Evolutionary conservation across 768 basidiomycete species (phyloP), one percentile per base, ranked within the genome.

Genomic region (Pleurotus citrinopileatus): DNA sequence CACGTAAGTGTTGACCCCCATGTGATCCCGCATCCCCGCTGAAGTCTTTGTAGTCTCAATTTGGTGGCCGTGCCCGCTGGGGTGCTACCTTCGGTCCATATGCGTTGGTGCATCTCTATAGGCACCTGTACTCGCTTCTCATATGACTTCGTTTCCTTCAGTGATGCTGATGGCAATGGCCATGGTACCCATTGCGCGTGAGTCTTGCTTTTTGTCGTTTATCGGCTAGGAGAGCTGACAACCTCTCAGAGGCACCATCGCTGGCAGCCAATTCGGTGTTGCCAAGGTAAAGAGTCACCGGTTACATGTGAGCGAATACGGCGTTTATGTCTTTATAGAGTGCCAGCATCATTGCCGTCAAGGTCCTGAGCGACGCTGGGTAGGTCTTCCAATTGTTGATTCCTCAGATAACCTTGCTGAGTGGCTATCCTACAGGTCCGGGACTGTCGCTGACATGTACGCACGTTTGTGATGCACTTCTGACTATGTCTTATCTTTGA

Each of bases 121-220:
- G n/a, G n/a, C n/a, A n/a, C 4, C 20, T 27, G 13, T n/a, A 23
- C 10, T 22, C 42, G 25, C 27, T 12, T 27, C 19, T 8, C 29
- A 23, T 20, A 34, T 15, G 15, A 43, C 55, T 12, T 29, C 3
- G 38, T 13, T 47, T 23, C 2, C 32, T 55, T 42, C 25, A 56
- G 57, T 55, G 42, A 60, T 28, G 61, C 62, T 34, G 75, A 77
- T 58, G 72, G 69, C n/a, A 62, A 72, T 57, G 75, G 74, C 15
- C 75, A 77, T 54, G 76, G 75, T 19, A 75, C 76, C 29, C 74
- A 74, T 58, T 59, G 47, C 57, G 68, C 72, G 68, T 71, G 56
- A 53, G 70, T 61, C 2, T 4, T 10, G 5, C 10, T 17, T 13
- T 28, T 13, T 15, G 9, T 12, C 7, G 25, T 19, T 37, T 17